Percentiles rank a stretch among this genome's conserved stretches.
Evolutionary conservation across 177 flowering plant species (phyloP).

Genomic region (Vitis hybrid): DNA sequence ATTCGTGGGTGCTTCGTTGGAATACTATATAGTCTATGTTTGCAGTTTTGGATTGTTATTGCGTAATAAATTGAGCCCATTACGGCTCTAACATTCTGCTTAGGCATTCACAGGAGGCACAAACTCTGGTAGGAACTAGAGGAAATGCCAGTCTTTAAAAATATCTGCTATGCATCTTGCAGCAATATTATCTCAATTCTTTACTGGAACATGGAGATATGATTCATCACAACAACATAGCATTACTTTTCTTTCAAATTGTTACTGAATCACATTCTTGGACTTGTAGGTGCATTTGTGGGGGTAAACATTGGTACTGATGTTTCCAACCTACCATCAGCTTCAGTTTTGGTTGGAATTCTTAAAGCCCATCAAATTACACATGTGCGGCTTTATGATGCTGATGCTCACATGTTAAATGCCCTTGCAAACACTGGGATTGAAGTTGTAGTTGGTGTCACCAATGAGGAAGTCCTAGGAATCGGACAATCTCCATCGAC

Average conservation of each 20-base stretch:
- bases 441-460: conserved; percentile 79
- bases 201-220: neutral
- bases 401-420: conserved; percentile 66
- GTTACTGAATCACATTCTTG: conserved; percentile 6
- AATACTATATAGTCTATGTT: too few species aligned
- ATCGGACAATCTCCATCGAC: conserved; percentile 66
- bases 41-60: too few species aligned
- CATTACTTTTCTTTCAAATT: conserved; percentile 6
- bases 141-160: too few species aligned
- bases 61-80: too few species aligned
- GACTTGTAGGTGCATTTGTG: conserved; percentile 54
- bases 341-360: conserved; percentile 53
- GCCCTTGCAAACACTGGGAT: conserved; percentile 75
- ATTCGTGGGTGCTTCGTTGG: too few species aligned
- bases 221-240: neutral
- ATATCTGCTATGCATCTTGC: neutral
- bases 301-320: conserved; percentile 85
- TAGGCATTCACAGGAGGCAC: too few species aligned
- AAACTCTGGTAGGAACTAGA: too few species aligned
- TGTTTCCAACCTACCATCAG: conserved; percentile 58
- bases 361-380: conserved; percentile 64
- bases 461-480: conserved; percentile 70
- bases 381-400: conserved; percentile 78
- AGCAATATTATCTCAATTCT: neutral
- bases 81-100: too few species aligned